Evolutionary conservation across 805 yeast genomes (phyloP).

Genomic region (Wickerhamiella kazuoi): DNA sequence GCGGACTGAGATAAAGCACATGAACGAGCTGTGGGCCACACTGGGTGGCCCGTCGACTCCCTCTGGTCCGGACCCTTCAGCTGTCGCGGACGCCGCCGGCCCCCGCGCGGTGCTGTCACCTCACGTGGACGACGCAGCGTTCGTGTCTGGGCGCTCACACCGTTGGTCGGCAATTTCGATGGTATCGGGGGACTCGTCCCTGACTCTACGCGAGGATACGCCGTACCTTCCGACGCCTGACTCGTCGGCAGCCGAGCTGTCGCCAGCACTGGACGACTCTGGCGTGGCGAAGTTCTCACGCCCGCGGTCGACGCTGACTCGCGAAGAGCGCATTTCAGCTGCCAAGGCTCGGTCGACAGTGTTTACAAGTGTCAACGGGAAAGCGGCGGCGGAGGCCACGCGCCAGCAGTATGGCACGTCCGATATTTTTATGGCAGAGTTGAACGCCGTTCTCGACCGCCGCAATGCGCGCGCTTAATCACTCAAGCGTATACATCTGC

Average conservation of each 20-base stretch:
- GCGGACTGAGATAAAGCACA: slow-evolving; percentile 6
- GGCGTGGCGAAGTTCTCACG: not conserved
- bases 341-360: not conserved
- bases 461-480: no score
- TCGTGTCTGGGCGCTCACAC: not conserved
- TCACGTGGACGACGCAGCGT: no score
- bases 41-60: not conserved
- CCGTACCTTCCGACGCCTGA: not conserved
- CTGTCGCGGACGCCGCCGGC: no score
- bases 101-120: no score
- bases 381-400: not conserved
- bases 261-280: slow-evolving; percentile 8
- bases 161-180: not conserved
- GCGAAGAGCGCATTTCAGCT: slow-evolving; percentile 10
- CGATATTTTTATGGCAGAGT: slow-evolving; percentile 5
- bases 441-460: slow-evolving; percentile 6
- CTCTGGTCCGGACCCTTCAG: not conserved
- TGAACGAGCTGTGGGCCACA: slow-evolving; percentile 6
- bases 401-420: not conserved
- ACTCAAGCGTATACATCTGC: no score
- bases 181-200: not conserved
- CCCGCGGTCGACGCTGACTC: slow-evolving; percentile 4
- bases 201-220: not conserved
- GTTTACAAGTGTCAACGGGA: no score
- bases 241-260: not conserved